A percentile compares a stretch with the other conserved stretches of the same genome.
Conservation (phyloP, 1,284 basidiomycete genomes). For the Puccinia polysora region DNA sequence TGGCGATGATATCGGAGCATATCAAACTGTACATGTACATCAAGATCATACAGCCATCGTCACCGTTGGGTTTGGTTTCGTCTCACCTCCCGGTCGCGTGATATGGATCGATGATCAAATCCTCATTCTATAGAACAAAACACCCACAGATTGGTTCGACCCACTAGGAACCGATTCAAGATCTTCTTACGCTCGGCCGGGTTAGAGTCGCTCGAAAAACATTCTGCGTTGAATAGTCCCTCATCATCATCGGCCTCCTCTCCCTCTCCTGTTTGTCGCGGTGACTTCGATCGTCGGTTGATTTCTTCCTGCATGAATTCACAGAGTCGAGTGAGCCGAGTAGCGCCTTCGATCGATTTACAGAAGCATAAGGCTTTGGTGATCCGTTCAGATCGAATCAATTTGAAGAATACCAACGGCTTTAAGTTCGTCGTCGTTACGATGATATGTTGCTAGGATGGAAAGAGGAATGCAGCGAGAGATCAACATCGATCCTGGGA, state of each 20-base stretch:
- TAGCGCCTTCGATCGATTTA: conserved; percentile 86
- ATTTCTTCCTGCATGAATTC: conserved; percentile 75
- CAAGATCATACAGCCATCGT: background rate
- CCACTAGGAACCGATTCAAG: conserved; percentile 72
- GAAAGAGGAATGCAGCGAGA: background rate
- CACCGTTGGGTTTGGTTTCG: no score
- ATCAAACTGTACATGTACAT: conserved; percentile 79
- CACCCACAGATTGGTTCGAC: conserved; percentile 74
- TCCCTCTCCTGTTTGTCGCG: conserved; percentile 45
- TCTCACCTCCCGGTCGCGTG: background rate
- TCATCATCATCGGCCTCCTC: conserved; percentile 44
- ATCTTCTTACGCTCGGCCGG: conserved; percentile 69
- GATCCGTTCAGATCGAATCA: conserved; percentile 64
- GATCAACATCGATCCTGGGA: no score
- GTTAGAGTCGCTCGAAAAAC: conserved; percentile 83
- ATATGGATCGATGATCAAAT: background rate
- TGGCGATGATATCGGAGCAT: conserved; percentile 89
- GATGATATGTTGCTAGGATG: conserved; percentile 73
- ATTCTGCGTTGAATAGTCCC: conserved; percentile 58
- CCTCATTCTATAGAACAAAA: background rate
- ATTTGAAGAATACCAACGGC: conserved; percentile 80
- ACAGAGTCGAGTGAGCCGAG: conserved; percentile 74
- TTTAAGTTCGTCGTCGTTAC: conserved; percentile 75
- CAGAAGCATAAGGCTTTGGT: conserved; percentile 83
- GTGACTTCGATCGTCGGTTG: conserved; percentile 31